Base-by-base conservation (phyloP, 2,329 filamentous ascomycete species). In the Clarireedia homoeocarpa region DNA sequence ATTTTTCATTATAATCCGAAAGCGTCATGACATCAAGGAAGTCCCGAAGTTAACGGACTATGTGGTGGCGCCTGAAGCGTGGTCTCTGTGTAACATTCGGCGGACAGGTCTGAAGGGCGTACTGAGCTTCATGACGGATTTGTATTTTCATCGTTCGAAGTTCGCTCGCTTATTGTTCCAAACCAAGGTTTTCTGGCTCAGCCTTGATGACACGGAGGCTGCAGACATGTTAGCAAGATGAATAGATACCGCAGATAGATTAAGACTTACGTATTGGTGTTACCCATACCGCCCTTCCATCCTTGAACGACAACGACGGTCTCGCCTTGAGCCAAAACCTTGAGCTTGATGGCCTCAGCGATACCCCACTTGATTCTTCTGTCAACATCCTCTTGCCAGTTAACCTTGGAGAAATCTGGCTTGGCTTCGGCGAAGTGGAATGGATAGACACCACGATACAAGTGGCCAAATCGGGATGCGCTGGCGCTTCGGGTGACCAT, bases 331-430 rank as follows among this genome's bases (percentile, higher is more conserved):
- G 76, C 79, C 61, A 95, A 77, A 49, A 91, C 82, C 66, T 84
- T 84, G 61, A 99, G 87, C 74, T 87, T 84, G 69, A 96, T 83
- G 66, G 90, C 94, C 71, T 91, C 84, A 71, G 82, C 78, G 72
- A 99, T 89, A 72, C 89, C 94, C 91, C 92, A 99, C 82, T 92
- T 96, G 74, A 99, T 89, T 71, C 94, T 90, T 72, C 86, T 84
- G 77, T 99, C 94, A 66, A 99, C 94, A 75, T 99, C 92, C 79
- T 97, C 91, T 78, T 99, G 94, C 94, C 94, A 99, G 76, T 95
- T 91, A 69, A 87, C 83, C 74, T 87, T 83, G 72, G 81, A 82
- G 76, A 97, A 99, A 78, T 99, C 90, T 66, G 94, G 94, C 85
- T 97, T 97, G 67, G 78, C 75, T 78, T 96, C 88, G 53, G 86